Conservation (phyloP, 805 yeast genomes). For the Wickerhamomyces alni region DNA sequence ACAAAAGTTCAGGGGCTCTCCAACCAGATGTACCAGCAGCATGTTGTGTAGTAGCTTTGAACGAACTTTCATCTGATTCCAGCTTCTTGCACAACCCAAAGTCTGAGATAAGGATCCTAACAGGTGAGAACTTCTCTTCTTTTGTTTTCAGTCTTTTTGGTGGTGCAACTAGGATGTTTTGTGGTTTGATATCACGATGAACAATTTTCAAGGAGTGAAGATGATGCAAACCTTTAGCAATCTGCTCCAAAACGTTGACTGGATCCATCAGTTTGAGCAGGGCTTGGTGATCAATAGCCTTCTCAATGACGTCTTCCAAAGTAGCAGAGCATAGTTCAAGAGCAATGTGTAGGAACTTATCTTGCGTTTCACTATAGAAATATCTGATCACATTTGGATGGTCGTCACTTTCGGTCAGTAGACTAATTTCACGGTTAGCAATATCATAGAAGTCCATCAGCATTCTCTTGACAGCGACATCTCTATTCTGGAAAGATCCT, state of each 20-base stretch:
- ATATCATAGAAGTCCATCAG: slow-evolving; percentile 87
- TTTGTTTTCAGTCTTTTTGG: slow-evolving; percentile 39
- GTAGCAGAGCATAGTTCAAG: slow-evolving; percentile 87
- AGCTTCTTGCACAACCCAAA: slow-evolving; percentile 92
- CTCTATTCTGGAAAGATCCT: slow-evolving; percentile 86
- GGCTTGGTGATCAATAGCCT: slow-evolving; percentile 30
- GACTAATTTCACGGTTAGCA: slow-evolving; percentile 84
- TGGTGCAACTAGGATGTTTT: slow-evolving; percentile 80
- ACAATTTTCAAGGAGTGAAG: slow-evolving; percentile 79
- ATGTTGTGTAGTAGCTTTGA: slow-evolving; percentile 84
- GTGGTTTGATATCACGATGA: slow-evolving; percentile 92
- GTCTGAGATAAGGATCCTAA: slow-evolving; percentile 82
- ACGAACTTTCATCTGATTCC: slow-evolving; percentile 89
- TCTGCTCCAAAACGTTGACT: slow-evolving; percentile 58
- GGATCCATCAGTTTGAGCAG: slow-evolving; percentile 40
- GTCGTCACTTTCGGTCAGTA: slow-evolving; percentile 90
- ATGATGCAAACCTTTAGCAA: slow-evolving; percentile 80
- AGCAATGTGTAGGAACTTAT: slow-evolving; percentile 86
- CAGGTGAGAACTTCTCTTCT: slow-evolving; percentile 30
- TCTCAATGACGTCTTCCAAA: slow-evolving; percentile 76
- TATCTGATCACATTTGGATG: slow-evolving; percentile 94
- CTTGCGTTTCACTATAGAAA: slow-evolving; percentile 88
- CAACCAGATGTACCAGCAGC: slow-evolving; percentile 98
- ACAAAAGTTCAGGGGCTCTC: slow-evolving; percentile 90
- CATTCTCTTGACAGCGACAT: slow-evolving; percentile 95